Percentiles rank a stretch among this genome's conserved stretches.
Conservation (phyloP, 2,329 filamentous ascomycete species). For the Beauveria rudraprayagi region DNA sequence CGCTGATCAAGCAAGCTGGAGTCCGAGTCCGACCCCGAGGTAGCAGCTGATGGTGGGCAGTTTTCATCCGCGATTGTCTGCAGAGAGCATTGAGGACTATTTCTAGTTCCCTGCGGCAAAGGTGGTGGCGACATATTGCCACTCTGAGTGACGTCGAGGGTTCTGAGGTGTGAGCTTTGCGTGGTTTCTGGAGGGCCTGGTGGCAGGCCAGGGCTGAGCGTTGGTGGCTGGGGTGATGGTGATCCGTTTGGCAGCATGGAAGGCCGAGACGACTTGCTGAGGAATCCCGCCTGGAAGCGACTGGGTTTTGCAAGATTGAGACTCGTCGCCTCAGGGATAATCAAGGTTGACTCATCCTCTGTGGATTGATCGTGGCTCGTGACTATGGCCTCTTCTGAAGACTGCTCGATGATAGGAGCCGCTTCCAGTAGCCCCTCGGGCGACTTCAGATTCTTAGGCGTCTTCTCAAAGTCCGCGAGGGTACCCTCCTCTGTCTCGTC, state of each 20-base stretch:
- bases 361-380: slow-evolving; percentile 15
- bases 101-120: slow-evolving; percentile 23
- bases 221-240: slow-evolving; percentile 48
- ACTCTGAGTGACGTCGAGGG: slow-evolving; percentile 40
- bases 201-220: slow-evolving; percentile 48
- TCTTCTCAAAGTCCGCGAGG: slow-evolving; percentile 85
- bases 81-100: slow-evolving; percentile 26
- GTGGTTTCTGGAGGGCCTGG: slow-evolving; percentile 30
- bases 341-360: slow-evolving; percentile 51
- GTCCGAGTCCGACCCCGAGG: slow-evolving; percentile 37
- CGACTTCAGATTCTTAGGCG: slow-evolving; percentile 61
- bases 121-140: slow-evolving; percentile 43
- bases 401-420: slow-evolving; percentile 27
- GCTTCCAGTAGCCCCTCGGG: slow-evolving; percentile 43
- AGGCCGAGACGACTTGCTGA: slow-evolving; percentile 48
- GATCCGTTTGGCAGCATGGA: slow-evolving; percentile 46
- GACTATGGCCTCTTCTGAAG: slow-evolving; percentile 8
- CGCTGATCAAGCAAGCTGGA: slow-evolving; percentile 41
- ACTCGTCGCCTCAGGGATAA: slow-evolving; percentile 37
- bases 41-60: slow-evolving; percentile 35
- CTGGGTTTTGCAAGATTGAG: slow-evolving; percentile 45
- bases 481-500: slow-evolving; percentile 76
- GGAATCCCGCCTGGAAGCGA: slow-evolving; percentile 82
- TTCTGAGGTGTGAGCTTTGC: slow-evolving; percentile 37
- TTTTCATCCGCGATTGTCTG: slow-evolving; percentile 42